Conservation (phyloP, 1,139 yeast genomes). For the Suhomyces atakaporum region DNA sequence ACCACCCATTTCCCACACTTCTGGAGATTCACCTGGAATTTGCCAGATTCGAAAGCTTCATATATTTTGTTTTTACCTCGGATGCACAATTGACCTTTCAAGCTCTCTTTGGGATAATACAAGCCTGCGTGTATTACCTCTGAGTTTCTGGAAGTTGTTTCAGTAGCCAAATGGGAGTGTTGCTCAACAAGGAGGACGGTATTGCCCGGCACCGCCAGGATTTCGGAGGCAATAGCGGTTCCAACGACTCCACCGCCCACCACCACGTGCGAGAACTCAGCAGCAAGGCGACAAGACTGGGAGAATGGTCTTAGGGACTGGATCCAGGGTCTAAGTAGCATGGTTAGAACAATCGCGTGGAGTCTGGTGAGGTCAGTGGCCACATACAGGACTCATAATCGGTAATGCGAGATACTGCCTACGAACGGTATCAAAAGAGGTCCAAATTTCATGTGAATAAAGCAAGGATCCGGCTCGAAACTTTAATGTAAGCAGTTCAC, state of each 20-base stretch:
- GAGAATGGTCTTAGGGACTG: background rate
- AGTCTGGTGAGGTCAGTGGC: background rate
- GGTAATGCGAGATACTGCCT: background rate
- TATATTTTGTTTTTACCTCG: constrained; percentile 73
- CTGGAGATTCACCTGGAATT: constrained; percentile 51
- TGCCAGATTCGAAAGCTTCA: constrained; percentile 41
- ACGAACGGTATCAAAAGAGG: too few species aligned
- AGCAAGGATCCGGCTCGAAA: too few species aligned
- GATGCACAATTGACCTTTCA: constrained; percentile 71
- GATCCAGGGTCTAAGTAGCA: background rate
- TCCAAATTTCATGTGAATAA: too few species aligned
- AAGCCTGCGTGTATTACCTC: constrained; percentile 93
- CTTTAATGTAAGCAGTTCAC: too few species aligned
- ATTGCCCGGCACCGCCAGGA: constrained; percentile 47
- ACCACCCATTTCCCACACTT: constrained; percentile 88
- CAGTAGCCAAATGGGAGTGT: constrained; percentile 65
- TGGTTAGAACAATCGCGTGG: background rate
- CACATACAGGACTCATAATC: too few species aligned
- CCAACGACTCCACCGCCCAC: constrained; percentile 93
- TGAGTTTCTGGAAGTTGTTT: constrained; percentile 84
- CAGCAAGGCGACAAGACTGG: background rate
- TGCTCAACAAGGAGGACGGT: constrained; percentile 69
- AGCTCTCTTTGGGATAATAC: constrained; percentile 69
- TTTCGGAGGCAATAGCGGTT: constrained; percentile 72
- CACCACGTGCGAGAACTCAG: constrained; percentile 76